These are phyloP conservation scores for Hygrophila difformis DNA, from an alignment of 257 asterid species.

Conservation along the genomic window DNA sequence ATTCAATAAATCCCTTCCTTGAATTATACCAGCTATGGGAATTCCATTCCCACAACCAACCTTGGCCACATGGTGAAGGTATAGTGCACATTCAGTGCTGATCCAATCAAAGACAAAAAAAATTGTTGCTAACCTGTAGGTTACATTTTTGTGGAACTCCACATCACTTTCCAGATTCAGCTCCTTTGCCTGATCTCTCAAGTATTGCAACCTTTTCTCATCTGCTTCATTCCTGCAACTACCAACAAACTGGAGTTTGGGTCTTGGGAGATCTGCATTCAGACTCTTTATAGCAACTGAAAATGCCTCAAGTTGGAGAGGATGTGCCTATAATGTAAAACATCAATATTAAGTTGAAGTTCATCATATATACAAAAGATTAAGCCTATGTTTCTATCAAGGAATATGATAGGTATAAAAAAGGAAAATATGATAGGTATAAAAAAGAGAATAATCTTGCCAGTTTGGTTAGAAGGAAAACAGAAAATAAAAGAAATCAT, in stretches of 20 bases:
- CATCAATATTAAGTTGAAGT: constrained; percentile 20
- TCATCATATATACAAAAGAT: constrained; percentile 13
- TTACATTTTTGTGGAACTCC: constrained; percentile 82
- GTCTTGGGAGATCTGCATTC: constrained; percentile 49
- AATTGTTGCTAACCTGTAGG: constrained; percentile 54
- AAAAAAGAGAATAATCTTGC: too few relatives aligned
- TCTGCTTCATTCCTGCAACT: constrained; percentile 97
- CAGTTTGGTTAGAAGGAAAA: too few relatives aligned
- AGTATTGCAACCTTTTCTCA: constrained; percentile 71
- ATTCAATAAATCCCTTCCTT: too few relatives aligned
- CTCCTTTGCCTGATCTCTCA: constrained; percentile 61
- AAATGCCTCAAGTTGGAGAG: constrained; percentile 89
- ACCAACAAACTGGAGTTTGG: constrained; percentile 83
- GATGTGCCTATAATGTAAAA: constrained; percentile 54
- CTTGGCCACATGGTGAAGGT: too few relatives aligned
- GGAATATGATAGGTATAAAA: too few relatives aligned
- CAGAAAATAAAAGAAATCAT: too few relatives aligned
- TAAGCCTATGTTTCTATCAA: too few relatives aligned
- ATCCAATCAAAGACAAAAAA: neutral
- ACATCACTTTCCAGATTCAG: constrained; percentile 64
- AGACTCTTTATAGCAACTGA: constrained; percentile 47
- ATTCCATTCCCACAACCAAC: too few relatives aligned
- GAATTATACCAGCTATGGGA: too few relatives aligned
- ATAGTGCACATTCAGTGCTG: neutral
- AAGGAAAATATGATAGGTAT: too few relatives aligned